Conservation (phyloP, 2,329 filamentous ascomycete species). For the Scedosporium boydii region DNA sequence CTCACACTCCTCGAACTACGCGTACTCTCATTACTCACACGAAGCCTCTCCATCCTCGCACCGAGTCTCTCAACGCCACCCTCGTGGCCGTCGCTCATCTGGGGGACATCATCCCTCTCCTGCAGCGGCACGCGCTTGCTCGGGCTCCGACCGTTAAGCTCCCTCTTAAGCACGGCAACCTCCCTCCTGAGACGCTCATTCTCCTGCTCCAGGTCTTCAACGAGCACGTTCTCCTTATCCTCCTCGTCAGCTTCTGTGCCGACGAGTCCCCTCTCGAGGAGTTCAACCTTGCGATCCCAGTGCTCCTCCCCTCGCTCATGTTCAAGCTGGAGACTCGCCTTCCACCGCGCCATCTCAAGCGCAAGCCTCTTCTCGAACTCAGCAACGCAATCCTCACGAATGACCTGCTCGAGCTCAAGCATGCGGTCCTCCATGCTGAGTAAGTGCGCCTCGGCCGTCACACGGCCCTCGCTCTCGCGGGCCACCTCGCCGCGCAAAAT, state of each 20-base stretch:
- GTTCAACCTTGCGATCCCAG: constrained; percentile 75
- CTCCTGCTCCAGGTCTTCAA: constrained; percentile 59
- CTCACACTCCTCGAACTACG: constrained; percentile 24
- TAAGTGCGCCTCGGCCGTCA: constrained; percentile 65
- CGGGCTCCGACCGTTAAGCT: constrained; percentile 54
- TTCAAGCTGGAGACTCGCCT: constrained; percentile 67
- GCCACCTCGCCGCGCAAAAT: constrained; percentile 60
- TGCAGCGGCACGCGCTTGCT: constrained; percentile 47
- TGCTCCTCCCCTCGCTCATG: constrained; percentile 74
- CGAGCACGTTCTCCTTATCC: constrained; percentile 51
- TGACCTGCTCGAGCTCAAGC: constrained; percentile 64
- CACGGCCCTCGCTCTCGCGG: constrained; percentile 59
- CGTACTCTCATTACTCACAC: constrained; percentile 29
- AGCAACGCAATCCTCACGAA: constrained; percentile 78
- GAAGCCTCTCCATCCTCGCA: constrained; percentile 39
- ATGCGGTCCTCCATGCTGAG: constrained; percentile 58
- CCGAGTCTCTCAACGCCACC: constrained; percentile 20
- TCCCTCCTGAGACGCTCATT: constrained; percentile 61
- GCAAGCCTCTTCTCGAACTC: constrained; percentile 77
- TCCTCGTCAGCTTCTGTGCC: constrained; percentile 34
- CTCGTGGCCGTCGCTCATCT: background rate
- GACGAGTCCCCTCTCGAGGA: constrained; percentile 42
- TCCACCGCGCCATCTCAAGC: constrained; percentile 72
- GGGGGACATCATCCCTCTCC: constrained; percentile 39
- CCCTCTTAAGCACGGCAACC: constrained; percentile 54